Conservation (phyloP, 2,329 filamentous ascomycete genomes). For the Colletotrichum navitas region DNA sequence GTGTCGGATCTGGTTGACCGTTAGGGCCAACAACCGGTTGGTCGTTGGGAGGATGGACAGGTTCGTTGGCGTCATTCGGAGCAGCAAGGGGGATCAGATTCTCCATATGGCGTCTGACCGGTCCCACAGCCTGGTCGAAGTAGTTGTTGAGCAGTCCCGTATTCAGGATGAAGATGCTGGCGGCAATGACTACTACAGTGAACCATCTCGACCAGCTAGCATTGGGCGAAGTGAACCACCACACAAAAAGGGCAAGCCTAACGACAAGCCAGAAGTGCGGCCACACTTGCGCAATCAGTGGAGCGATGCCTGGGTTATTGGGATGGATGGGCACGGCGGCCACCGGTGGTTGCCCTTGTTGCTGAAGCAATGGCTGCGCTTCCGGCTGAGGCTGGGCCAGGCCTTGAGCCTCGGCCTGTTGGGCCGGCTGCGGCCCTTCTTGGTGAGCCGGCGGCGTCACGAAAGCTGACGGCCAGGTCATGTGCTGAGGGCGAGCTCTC, state of each 20-base stretch:
- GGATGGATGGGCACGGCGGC: slow-evolving; percentile 50
- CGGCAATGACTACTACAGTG: slow-evolving; percentile 65
- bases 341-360: slow-evolving; percentile 47
- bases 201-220: slow-evolving; percentile 71
- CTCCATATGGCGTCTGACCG: slow-evolving; percentile 70
- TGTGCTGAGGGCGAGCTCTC: slow-evolving; percentile 33
- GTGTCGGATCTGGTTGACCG: slow-evolving; percentile 59
- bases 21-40: slow-evolving; percentile 43
- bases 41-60: slow-evolving; percentile 16
- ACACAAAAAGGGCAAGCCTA: slow-evolving; percentile 70
- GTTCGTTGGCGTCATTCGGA: slow-evolving; percentile 48
- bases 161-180: slow-evolving; percentile 70
- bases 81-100: slow-evolving; percentile 68
- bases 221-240: slow-evolving; percentile 72
- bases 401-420: slow-evolving; percentile 27
- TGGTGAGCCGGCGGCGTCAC: slow-evolving; percentile 42
- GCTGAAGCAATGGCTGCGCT: slow-evolving; percentile 48
- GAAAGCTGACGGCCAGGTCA: slow-evolving; percentile 33
- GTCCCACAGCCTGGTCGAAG: slow-evolving; percentile 67
- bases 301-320: slow-evolving; percentile 55
- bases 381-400: slow-evolving; percentile 46
- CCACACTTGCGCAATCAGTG: slow-evolving; percentile 61
- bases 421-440: slow-evolving; percentile 28
- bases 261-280: slow-evolving; percentile 74
- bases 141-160: slow-evolving; percentile 69